phyloP scores from a whole-genome alignment of 768 basidiomycete genomes.

The Austroboletus festivus region DNA sequence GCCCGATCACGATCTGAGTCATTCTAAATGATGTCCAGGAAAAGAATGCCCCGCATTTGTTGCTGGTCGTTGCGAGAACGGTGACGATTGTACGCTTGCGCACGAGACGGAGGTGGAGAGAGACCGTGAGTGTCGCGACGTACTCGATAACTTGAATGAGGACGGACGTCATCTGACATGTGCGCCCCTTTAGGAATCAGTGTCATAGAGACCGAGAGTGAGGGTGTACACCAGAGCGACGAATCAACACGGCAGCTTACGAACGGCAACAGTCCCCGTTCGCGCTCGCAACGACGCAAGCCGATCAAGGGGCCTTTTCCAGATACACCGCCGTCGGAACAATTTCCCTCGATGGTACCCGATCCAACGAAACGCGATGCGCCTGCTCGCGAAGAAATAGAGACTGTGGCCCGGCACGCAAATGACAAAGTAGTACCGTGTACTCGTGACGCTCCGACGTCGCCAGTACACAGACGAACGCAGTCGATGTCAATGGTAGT shows the following conservation, averaged over 20 bases:
- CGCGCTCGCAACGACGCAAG: slow-evolving; percentile 7
- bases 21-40: slow-evolving; percentile 15
- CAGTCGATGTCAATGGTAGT: slow-evolving; percentile 27
- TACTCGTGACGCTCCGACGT: slow-evolving; percentile 3
- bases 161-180: not conserved
- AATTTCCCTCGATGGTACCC: not conserved
- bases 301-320: slow-evolving; percentile 1
- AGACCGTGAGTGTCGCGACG: slow-evolving; percentile 18
- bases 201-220: slow-evolving; percentile 12
- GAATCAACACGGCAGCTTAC: not conserved
- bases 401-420: not conserved
- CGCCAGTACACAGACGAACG: slow-evolving; percentile 24
- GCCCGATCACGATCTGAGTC: not conserved
- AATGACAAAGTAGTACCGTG: not conserved
- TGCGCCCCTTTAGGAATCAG: slow-evolving; percentile 9
- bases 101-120: slow-evolving; percentile 26
- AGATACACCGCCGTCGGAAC: not conserved
- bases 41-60: slow-evolving; percentile 24
- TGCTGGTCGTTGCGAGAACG: slow-evolving; percentile 25
- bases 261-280: slow-evolving; percentile 10
- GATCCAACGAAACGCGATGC: not conserved
- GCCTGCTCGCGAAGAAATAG: not conserved
- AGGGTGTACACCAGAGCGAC: not conserved
- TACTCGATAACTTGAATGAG: too few species aligned
- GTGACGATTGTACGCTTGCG: slow-evolving; percentile 28